Conservation (phyloP, 768 basidiomycete genomes). For the Termitomyces sp. region DNA sequence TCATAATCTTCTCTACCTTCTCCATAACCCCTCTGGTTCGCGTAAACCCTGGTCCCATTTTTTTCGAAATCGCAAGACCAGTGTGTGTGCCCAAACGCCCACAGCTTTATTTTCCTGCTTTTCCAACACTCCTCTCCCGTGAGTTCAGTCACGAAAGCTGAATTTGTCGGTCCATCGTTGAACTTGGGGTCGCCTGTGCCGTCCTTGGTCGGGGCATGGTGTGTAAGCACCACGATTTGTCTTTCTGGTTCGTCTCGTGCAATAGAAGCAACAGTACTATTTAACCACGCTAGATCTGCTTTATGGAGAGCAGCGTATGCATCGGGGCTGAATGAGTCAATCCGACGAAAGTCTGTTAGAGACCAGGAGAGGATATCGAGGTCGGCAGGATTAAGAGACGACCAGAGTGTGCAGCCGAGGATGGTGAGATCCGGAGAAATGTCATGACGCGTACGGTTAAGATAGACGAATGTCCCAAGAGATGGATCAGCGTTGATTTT, state of each 20-base stretch:
- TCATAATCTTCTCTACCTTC: neutral
- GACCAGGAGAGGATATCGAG: constrained; percentile 19
- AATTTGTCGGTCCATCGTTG: constrained; percentile 16
- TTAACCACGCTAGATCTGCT: constrained; percentile 28
- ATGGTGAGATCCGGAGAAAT: constrained; percentile 24
- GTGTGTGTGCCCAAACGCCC: constrained; percentile 39
- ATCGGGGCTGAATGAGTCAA: constrained; percentile 17
- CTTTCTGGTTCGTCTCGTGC: constrained; percentile 21
- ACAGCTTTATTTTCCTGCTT: constrained; percentile 20
- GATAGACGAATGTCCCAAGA: constrained; percentile 23
- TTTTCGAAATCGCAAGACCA: constrained; percentile 29
- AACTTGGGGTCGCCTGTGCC: constrained; percentile 27
- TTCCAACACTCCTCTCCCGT: constrained; percentile 20
- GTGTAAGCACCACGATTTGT: constrained; percentile 29
- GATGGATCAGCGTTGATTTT: neutral
- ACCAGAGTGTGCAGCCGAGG: constrained; percentile 38
- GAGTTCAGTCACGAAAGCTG: constrained; percentile 28
- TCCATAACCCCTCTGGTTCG: constrained; percentile 28
- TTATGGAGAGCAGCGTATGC: constrained; percentile 14
- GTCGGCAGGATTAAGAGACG: constrained; percentile 21
- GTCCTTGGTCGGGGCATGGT: constrained; percentile 32
- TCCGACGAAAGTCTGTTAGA: constrained; percentile 28
- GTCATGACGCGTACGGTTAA: constrained; percentile 28
- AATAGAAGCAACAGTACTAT: constrained; percentile 17
- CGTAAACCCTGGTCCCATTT: constrained; percentile 25